Evolutionary conservation across 2,329 filamentous ascomycete genomes (phyloP).

Genomic region (Thielaviopsis punctulata): DNA sequence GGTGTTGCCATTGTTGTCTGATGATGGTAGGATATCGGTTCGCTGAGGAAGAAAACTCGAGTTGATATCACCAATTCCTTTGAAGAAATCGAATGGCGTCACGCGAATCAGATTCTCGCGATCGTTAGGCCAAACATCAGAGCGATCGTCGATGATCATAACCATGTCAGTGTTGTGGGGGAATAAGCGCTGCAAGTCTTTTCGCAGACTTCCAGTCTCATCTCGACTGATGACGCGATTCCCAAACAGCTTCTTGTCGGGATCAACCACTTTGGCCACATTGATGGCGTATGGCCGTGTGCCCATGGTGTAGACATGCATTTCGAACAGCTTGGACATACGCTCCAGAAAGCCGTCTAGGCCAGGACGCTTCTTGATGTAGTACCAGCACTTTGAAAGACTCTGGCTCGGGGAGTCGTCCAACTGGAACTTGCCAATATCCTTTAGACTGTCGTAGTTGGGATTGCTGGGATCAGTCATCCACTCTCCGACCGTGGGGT

Average conservation of each 20-base stretch:
- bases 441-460: slow-evolving; percentile 78
- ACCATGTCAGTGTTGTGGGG: slow-evolving; percentile 98
- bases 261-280: slow-evolving; percentile 86
- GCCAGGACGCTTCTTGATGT: slow-evolving; percentile 91
- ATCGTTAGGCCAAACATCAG: slow-evolving; percentile 88
- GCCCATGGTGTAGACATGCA: slow-evolving; percentile 98
- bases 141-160: slow-evolving; percentile 92
- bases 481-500: slow-evolving; percentile 93
- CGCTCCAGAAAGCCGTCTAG: slow-evolving; percentile 63
- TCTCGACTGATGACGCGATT: slow-evolving; percentile 92
- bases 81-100: slow-evolving; percentile 90
- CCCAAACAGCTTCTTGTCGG: slow-evolving; percentile 73
- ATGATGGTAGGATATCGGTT: slow-evolving; percentile 30
- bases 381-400: slow-evolving; percentile 73
- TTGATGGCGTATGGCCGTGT: slow-evolving; percentile 89
- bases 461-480: slow-evolving; percentile 74
- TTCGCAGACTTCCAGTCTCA: slow-evolving; percentile 87
- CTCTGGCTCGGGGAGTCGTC: slow-evolving; percentile 66
- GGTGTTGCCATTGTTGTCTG: slow-evolving; percentile 12
- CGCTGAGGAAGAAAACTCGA: slow-evolving; percentile 86
- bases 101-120: slow-evolving; percentile 88
- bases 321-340: slow-evolving; percentile 68
- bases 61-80: slow-evolving; percentile 96
- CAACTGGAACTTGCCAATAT: slow-evolving; percentile 77
- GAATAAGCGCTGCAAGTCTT: slow-evolving; percentile 79